Evolutionary conservation across 352 stramenopile genomes (phyloP), one percentile per base, ranked within the genome.

Genomic region (Phytophthora ohioensis): DNA sequence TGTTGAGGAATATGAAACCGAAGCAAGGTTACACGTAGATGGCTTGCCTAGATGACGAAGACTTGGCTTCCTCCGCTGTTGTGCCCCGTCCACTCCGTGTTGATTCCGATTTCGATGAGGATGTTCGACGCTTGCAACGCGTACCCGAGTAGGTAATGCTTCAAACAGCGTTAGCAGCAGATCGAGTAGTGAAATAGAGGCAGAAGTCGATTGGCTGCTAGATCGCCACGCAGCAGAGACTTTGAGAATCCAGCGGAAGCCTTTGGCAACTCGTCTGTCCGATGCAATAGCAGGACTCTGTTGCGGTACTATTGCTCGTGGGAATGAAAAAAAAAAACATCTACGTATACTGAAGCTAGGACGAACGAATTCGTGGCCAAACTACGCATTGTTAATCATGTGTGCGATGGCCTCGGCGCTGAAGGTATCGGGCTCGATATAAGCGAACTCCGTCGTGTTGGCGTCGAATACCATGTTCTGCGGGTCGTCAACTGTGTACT

Each of bases 401-500:
- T 75, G 47, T 6, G 51, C 49, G 21, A 68, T 68, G 12, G 11
- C 60, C 46, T 79, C 60, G 2, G 55, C 60, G 15, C 67, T 67
- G 47, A 63, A 77, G 2, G 11, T 59, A 27, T 80, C 68, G 0
- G 47, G 13, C 38, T 53, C 64, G 17, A 71, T 46, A 48, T 75
- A 77, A 10, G 41, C 67, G 30, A 63, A 15, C 1, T 71, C 39
- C 3, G 60, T 63, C 47, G 63, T 34, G 15, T 75, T 71, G 2
- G 55, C 53, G 36, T 74, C 63, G 2, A 76, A 76, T 34, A 79
- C 67, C 17, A 79, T 64, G 21, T 74, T 73, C 47, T 62, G 32
- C 3, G 72, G 35, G 57, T 69, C 12, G 21, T 71, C 62, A 10
- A 35, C 1, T 30, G 57, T 59, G 63, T 79, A 79, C 48, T 71